Base-by-base conservation (phyloP, 352 stramenopile genomes). In the Pythium graminicola region DNA sequence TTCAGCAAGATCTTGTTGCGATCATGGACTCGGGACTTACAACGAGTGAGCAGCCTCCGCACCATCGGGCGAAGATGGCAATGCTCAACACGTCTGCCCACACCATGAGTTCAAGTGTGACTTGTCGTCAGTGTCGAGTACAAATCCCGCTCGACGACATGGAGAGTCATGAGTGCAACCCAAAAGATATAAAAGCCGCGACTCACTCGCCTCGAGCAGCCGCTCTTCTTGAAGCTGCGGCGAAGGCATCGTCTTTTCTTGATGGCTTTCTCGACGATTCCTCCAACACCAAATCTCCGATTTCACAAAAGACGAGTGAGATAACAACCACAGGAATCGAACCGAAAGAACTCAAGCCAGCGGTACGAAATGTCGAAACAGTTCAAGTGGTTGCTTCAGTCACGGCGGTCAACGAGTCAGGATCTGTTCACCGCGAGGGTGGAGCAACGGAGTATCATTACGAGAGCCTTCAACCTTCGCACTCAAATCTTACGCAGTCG, bases 131-230 rank as follows among this genome's bases (percentile, higher is more conserved):
- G 19, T 86, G 77, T 32, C 74, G 73, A 17, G 55, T 67, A 0
- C 62, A 76, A 24, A 66, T 86, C 35, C 54, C 61, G 5, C 53
- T 86, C 28, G 77, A 88, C 45, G 64, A 76, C 13, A 86, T 83
- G 35, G 77, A 88, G 31, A 73, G 57, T 6, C 77, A 88, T 48
- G 77, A 88, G 57, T 86, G 77, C 46, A 45, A 61, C 27, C 50
- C 40, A 0, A 54, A 53, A 16, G 65, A 69, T 55, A 11, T 62
- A 33, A 62, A 62, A 14, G 24, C 32, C 14, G 52, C 51, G 6
- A 51, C 46, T 0, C 24, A 54, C 24, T 66, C 59, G 11, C 52
- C 52, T 44, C 52, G 46, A 1, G 47, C 39, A 0, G 31, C 54
- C 11, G 46, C 38, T 2, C 3, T 66, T 13, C 10, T 57, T 6